Base-by-base conservation (phyloP, 2,329 filamentous ascomycete species). In the Tolypocladium guangdongense region DNA sequence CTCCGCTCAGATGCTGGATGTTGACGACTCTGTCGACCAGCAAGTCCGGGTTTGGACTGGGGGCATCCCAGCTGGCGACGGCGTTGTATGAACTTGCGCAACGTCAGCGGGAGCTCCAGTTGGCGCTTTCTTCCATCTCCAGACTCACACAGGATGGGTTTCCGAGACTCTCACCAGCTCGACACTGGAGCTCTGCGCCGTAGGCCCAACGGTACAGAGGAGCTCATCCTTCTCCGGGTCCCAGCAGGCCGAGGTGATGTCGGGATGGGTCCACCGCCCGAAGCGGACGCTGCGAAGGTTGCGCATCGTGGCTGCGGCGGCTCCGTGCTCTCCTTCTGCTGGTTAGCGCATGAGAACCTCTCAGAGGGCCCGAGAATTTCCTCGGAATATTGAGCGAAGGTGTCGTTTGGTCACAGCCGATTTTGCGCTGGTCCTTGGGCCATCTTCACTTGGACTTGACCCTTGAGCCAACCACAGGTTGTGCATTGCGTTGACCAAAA, bases 61-160 rank as follows among this genome's bases (percentile, higher is more conserved):
- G 86, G 20, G 89, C 88, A 73, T 96, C 88, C 93, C 93, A 99
- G 39, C 87, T 88, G 54, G 90, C 86, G 62, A 97, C 83, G 48
- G 59, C 57, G 20, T 56, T 61, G 37, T 63, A 59, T 55, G 68
- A 66, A 49, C 64, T 68, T 52, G 41, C 1, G 11, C 16, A 47
- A 49, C 14, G 45, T 58, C 35, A 50, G 43, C 22, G 35, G 39
- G 35, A 45, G 41, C 33, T 4, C 27, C 7, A 38, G 30, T 7
- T 39, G 43, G 5, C 11, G 30, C 16, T n/a, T 47, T 22, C 12
- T n/a, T 14, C 14, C 32, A 22, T 38, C 18, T 32, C 32, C 18
- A 10, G 6, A 53, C 53, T 53, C 53, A 59, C 60, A 35, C 54
- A 54, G 67, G 64, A 48, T 69, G 68, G 55, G 75, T 70, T 55